These are phyloP conservation scores for Boletus subcaerulescens DNA, from an alignment of 768 basidiomycete genomes.

Conservation along the genomic window DNA sequence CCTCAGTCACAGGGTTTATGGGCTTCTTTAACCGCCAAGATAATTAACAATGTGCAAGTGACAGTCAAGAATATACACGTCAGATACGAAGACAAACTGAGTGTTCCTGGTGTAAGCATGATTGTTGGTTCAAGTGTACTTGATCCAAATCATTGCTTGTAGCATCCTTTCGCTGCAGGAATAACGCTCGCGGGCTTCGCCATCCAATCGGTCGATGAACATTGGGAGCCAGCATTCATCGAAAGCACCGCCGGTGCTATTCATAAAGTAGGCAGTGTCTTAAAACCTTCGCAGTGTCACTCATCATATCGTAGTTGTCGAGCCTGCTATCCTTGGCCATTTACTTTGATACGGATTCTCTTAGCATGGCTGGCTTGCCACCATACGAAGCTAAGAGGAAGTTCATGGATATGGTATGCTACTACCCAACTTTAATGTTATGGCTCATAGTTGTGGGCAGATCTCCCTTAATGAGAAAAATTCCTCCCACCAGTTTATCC, in stretches of 20 bases:
- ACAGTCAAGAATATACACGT: slow-evolving; percentile 95
- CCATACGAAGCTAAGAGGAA: slow-evolving; percentile 63
- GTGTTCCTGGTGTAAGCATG: slow-evolving; percentile 80
- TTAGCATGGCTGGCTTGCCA: slow-evolving; percentile 68
- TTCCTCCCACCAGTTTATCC: slow-evolving; percentile 79
- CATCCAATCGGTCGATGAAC: slow-evolving; percentile 82
- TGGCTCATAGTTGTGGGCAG: slow-evolving; percentile 28
- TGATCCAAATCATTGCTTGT: slow-evolving; percentile 1
- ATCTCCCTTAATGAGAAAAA: slow-evolving; percentile 48
- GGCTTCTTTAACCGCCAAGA: slow-evolving; percentile 79
- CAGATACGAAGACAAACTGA: slow-evolving; percentile 93
- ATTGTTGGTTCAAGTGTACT: not conserved
- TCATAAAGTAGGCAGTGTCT: slow-evolving; percentile 63
- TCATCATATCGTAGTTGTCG: slow-evolving; percentile 55
- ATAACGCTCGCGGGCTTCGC: slow-evolving; percentile 85
- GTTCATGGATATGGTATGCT: slow-evolving; percentile 68
- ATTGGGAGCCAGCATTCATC: slow-evolving; percentile 91
- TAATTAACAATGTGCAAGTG: slow-evolving; percentile 95
- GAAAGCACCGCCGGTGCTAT: slow-evolving; percentile 84
- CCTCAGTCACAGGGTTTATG: slow-evolving; percentile 83
- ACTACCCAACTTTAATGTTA: not conserved
- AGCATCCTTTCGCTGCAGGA: slow-evolving; percentile 96
- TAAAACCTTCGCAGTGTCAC: not conserved
- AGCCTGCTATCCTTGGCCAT: slow-evolving; percentile 82
- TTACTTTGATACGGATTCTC: slow-evolving; percentile 93